Conservation (phyloP, 2,329 filamentous ascomycete genomes). For the Aspergillus udagawae region DNA sequence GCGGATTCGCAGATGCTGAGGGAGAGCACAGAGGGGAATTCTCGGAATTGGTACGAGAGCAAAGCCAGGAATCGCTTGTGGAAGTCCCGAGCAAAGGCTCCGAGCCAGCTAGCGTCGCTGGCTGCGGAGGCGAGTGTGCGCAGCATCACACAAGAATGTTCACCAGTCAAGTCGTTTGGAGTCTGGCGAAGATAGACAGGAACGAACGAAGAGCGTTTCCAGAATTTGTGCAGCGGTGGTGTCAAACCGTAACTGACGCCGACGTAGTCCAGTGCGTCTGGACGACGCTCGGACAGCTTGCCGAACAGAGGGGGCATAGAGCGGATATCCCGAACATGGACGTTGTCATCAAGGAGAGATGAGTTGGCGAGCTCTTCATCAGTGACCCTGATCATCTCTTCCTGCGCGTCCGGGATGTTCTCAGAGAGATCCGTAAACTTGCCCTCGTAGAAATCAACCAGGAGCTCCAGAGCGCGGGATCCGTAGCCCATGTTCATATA, state of each 20-base stretch:
- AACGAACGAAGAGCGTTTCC: slow-evolving; percentile 81
- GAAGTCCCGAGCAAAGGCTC: slow-evolving; percentile 88
- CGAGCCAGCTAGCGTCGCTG: slow-evolving; percentile 77
- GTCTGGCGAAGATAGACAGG: slow-evolving; percentile 95
- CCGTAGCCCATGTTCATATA: slow-evolving; percentile 93
- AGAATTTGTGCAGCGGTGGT: slow-evolving; percentile 84
- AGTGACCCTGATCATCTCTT: slow-evolving; percentile 71
- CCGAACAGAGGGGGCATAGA: slow-evolving; percentile 92
- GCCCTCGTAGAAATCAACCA: slow-evolving; percentile 90
- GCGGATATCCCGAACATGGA: slow-evolving; percentile 83
- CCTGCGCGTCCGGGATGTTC: slow-evolving; percentile 49
- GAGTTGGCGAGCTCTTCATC: slow-evolving; percentile 75
- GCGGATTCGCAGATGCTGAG: slow-evolving; percentile 87
- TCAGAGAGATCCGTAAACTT: slow-evolving; percentile 85
- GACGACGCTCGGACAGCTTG: slow-evolving; percentile 76
- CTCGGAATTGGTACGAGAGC: slow-evolving; percentile 86
- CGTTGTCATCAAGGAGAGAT: slow-evolving; percentile 77
- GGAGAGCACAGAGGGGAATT: slow-evolving; percentile 72
- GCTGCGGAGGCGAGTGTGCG: slow-evolving; percentile 61
- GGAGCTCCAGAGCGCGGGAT: slow-evolving; percentile 77
- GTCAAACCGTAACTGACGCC: slow-evolving; percentile 96
- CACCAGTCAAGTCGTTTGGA: slow-evolving; percentile 90
- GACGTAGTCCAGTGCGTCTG: slow-evolving; percentile 80
- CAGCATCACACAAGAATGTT: slow-evolving; percentile 98
- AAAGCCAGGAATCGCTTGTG: slow-evolving; percentile 88